Percentiles rank a stretch among this genome's conserved stretches.
Conservation (phyloP, 306 rosid genomes). For the Quercus bicolor region DNA sequence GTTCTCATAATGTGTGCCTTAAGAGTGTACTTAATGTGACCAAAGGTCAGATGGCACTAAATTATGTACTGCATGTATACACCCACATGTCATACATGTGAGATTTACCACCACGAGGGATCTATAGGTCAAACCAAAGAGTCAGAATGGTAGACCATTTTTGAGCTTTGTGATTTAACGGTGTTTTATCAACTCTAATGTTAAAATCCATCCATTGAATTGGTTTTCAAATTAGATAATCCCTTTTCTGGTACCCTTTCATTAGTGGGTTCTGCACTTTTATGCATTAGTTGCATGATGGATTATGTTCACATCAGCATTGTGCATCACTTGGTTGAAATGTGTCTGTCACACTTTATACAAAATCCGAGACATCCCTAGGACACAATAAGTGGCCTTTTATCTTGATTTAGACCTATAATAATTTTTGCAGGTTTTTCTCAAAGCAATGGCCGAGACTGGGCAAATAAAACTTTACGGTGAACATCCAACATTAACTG, state of each 20-base stretch:
- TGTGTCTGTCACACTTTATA: not conserved
- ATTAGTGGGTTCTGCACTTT: conserved; percentile 3
- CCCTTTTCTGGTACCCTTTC: conserved; percentile 2
- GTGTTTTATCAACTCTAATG: not conserved
- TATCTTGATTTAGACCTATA: conserved; percentile 2
- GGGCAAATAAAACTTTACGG: conserved; percentile 89
- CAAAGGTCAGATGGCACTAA: not conserved
- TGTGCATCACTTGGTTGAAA: not conserved
- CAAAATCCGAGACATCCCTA: not conserved
- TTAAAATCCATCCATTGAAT: not conserved
- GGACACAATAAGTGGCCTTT: not conserved
- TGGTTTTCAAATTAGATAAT: conserved; percentile 3
- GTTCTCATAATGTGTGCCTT: not conserved
- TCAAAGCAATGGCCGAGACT: conserved; percentile 97
- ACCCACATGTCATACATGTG: not conserved
- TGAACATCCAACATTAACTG: conserved; percentile 80
- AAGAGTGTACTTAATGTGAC: not conserved
- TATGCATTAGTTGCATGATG: not conserved
- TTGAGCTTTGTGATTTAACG: not conserved
- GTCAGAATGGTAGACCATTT: conserved; percentile 3
- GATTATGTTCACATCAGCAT: conserved; percentile 8
- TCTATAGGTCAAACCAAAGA: conserved; percentile 11
- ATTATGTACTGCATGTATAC: not conserved
- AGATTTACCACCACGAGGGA: not conserved
- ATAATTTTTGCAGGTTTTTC: conserved; percentile 64